phyloP scores from a whole-genome alignment of 179 eudicot genomes.

The Spergularia azorica region DNA sequence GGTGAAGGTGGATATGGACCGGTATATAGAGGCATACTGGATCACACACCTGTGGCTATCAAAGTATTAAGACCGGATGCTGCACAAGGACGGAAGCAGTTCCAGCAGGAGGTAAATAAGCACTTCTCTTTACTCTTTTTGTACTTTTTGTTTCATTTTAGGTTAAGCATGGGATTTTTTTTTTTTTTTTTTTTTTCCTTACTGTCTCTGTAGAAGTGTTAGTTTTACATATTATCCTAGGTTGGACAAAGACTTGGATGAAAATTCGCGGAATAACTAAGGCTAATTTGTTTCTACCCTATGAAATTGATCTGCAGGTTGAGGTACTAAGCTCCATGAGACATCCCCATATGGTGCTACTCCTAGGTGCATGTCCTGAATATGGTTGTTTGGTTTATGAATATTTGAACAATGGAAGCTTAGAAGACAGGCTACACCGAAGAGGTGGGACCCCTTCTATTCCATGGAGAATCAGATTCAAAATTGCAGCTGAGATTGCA shows the following conservation, averaged over 20 bases:
- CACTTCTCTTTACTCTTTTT: not conserved
- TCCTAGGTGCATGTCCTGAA: slow-evolving; percentile 54
- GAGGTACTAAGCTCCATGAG: slow-evolving; percentile 49
- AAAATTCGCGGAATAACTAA: not conserved
- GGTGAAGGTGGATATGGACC: slow-evolving; percentile 64
- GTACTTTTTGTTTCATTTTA: not conserved
- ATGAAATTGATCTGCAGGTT: slow-evolving; percentile 32
- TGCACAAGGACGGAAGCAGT: slow-evolving; percentile 52
- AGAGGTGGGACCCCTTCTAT: slow-evolving; percentile 41
- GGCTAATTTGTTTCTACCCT: not conserved
- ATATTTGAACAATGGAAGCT: slow-evolving; percentile 46
- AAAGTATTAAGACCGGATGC: slow-evolving; percentile 52
- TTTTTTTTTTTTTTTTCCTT: not conserved
- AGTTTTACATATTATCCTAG: not conserved
- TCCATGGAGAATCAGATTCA: slow-evolving; percentile 45
- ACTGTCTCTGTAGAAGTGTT: not conserved
- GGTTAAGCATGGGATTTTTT: not conserved
- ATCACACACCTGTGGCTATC: slow-evolving; percentile 54
- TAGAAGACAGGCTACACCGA: slow-evolving; percentile 45
- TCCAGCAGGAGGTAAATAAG: slow-evolving; percentile 50
- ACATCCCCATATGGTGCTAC: slow-evolving; percentile 56
- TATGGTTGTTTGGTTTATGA: slow-evolving; percentile 57
- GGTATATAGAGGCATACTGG: slow-evolving; percentile 42
- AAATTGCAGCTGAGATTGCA: slow-evolving; percentile 48
- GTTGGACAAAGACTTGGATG: not conserved